phyloP scores from a whole-genome alignment of 2,329 filamentous ascomycete species.

The Chaetomiaceae sp. region DNA sequence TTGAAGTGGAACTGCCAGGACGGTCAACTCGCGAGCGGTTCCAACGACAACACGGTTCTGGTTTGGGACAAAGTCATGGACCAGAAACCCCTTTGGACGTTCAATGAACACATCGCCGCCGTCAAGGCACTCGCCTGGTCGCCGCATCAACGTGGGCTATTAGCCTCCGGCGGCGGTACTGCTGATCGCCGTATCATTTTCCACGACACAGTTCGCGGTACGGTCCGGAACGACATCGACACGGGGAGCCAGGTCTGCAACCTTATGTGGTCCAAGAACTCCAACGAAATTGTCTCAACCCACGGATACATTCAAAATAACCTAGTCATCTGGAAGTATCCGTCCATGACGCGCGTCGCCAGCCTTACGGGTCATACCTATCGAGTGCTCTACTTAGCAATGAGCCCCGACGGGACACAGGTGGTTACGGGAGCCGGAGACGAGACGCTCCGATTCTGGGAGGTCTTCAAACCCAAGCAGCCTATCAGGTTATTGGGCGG shows the following conservation, averaged over 20 bases:
- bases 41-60: constrained; percentile 98
- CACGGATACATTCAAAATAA: constrained; percentile 98
- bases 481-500: constrained; percentile 6
- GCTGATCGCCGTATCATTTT: constrained; percentile 96
- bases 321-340: constrained; percentile 99
- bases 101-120: constrained; percentile 89
- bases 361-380: constrained; percentile 95
- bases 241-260: constrained; percentile 99
- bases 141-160: constrained; percentile 85
- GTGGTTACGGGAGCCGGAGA: constrained; percentile 96
- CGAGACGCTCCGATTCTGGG: constrained; percentile 95
- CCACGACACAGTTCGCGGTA: constrained; percentile 88
- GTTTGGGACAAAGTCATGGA: constrained; percentile 97
- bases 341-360: constrained; percentile 94
- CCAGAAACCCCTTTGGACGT: constrained; percentile 86
- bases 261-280: constrained; percentile 94
- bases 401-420: constrained; percentile 92
- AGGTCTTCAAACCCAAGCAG: constrained; percentile 58
- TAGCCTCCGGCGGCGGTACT: constrained; percentile 94
- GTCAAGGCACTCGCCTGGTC: constrained; percentile 99
- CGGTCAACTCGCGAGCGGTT: constrained; percentile 88
- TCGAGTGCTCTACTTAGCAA: constrained; percentile 90
- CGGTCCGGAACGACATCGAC: constrained; percentile 80
- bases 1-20: constrained; percentile 97
- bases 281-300: constrained; percentile 93